phyloP scores from a whole-genome alignment of 495 filamentous ascomycete genomes.

The Physcia stellaris region DNA sequence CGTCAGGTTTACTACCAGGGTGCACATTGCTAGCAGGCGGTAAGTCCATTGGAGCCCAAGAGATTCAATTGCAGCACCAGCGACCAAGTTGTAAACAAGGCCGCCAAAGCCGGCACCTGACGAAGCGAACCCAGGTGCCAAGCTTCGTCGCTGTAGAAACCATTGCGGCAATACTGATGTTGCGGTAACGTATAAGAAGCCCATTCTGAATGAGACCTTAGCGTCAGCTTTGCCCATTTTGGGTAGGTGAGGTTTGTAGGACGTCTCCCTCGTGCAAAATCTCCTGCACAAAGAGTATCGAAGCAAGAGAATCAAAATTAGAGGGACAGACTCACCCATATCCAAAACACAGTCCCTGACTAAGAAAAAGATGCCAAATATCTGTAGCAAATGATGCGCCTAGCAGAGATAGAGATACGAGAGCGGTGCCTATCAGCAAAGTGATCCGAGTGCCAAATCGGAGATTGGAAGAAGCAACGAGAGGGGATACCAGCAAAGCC shows the following conservation, averaged over 20 bases:
- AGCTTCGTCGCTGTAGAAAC: slow-evolving; percentile 54
- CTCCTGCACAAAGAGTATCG: too few species aligned
- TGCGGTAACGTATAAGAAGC: slow-evolving; percentile 60
- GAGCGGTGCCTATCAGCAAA: slow-evolving; percentile 44
- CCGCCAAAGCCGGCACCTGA: slow-evolving; percentile 68
- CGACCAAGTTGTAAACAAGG: slow-evolving; percentile 40
- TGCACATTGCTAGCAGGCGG: slow-evolving; percentile 55
- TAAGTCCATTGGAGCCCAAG: slow-evolving; percentile 59
- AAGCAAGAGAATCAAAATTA: too few species aligned
- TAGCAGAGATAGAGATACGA: slow-evolving; percentile 48
- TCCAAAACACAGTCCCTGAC: slow-evolving; percentile 66
- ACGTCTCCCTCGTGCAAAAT: too few species aligned
- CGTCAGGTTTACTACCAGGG: slow-evolving; percentile 47
- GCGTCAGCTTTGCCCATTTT: too few species aligned
- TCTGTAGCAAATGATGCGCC: slow-evolving; percentile 52
- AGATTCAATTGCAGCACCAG: slow-evolving; percentile 41
- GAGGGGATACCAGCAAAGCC: slow-evolving; percentile 48
- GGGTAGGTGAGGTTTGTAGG: too few species aligned
- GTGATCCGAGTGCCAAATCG: slow-evolving; percentile 38
- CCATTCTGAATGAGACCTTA: too few species aligned
- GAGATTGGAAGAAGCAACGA: slow-evolving; percentile 47
- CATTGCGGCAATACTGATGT: slow-evolving; percentile 65
- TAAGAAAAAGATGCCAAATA: slow-evolving; percentile 63
- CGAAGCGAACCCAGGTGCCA: slow-evolving; percentile 62
- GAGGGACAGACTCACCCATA: too few species aligned